Evolutionary conservation across 371 early-diverging fungal genomes (phyloP).

Genomic region (Apophysomyces trapeziformis): DNA sequence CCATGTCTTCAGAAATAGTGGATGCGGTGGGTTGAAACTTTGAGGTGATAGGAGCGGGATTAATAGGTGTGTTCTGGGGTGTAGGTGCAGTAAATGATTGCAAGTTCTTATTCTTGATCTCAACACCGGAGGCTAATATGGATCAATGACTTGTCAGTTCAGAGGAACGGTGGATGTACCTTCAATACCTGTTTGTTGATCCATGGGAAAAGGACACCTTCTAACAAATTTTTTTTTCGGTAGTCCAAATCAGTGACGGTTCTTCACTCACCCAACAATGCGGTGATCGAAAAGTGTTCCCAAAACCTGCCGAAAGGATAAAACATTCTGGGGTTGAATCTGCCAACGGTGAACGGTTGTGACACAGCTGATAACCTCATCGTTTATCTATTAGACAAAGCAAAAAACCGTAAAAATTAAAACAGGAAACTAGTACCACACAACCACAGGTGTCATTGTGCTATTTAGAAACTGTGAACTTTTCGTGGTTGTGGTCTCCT

Average conservation of each 20-base stretch:
- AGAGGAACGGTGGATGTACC: background rate
- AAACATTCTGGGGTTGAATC: too few species aligned
- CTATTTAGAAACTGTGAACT: too few species aligned
- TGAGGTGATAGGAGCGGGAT: constrained; percentile 66
- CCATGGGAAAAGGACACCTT: constrained; percentile 9
- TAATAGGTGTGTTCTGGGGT: constrained; percentile 78
- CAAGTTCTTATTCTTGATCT: constrained; percentile 41
- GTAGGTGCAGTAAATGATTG: constrained; percentile 62
- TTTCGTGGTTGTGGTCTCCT: too few species aligned
- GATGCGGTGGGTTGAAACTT: constrained; percentile 53
- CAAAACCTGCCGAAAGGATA: too few species aligned
- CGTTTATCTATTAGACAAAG: too few species aligned
- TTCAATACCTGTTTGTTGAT: constrained; percentile 7
- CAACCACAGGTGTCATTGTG: too few species aligned
- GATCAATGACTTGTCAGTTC: background rate
- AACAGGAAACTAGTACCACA: too few species aligned
- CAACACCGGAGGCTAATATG: constrained; percentile 5
- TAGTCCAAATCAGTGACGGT: background rate
- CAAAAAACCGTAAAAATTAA: too few species aligned
- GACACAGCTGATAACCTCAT: too few species aligned
- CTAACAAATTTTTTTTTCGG: background rate
- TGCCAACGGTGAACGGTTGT: too few species aligned
- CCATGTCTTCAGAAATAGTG: constrained; percentile 54
- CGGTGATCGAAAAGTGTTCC: too few species aligned
- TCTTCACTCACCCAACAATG: background rate